Conservation (phyloP, 345 rosid species). For the Adansonia digitata region DNA sequence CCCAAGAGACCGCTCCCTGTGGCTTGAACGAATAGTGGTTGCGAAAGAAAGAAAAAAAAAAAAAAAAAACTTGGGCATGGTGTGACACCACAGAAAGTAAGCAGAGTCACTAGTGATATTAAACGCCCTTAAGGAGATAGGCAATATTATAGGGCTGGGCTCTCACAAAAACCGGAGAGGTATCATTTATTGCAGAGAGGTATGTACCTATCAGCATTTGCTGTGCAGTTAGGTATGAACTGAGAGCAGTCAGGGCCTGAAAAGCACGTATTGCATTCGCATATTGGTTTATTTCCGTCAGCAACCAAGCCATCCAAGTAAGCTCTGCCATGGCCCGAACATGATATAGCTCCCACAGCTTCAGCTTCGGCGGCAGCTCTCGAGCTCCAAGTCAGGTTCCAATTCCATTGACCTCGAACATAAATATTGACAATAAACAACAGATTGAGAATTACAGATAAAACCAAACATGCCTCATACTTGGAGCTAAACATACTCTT, state of each 20-base stretch:
- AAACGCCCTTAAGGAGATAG: too few relatives aligned
- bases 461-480: constrained; percentile 3
- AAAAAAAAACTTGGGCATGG: background rate
- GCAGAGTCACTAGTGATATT: too few relatives aligned
- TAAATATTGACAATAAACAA: constrained; percentile 16
- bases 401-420: too few relatives aligned
- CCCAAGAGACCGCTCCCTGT: too few relatives aligned
- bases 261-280: constrained; percentile 66
- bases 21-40: too few relatives aligned
- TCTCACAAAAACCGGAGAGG: too few relatives aligned
- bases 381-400: constrained; percentile 48
- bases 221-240: constrained; percentile 36
- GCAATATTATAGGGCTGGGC: too few relatives aligned
- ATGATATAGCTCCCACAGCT: constrained; percentile 45
- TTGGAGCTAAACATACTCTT: background rate
- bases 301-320: constrained; percentile 46
- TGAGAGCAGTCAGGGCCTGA: constrained; percentile 49
- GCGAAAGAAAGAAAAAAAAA: background rate
- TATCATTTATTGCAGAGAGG: too few relatives aligned
- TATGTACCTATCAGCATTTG: constrained; percentile 41
- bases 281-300: constrained; percentile 28
- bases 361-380: constrained; percentile 63
- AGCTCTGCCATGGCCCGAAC: constrained; percentile 76
- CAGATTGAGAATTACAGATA: constrained; percentile 34
- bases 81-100: too few relatives aligned